Conservation (phyloP, 129 eudicot species). For the Artemisia tridentata region DNA sequence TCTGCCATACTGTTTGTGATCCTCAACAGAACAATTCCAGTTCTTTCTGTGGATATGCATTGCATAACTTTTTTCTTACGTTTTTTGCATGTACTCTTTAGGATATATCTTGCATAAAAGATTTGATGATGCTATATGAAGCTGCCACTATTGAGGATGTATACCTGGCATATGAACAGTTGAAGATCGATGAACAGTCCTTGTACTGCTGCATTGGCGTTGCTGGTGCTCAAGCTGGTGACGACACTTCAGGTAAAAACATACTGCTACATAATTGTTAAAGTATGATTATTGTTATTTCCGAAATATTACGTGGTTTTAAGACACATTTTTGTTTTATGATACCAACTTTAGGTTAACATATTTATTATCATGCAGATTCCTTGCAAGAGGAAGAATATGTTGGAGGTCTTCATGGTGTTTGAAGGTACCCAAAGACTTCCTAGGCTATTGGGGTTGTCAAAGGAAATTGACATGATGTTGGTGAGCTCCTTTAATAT, state of each 20-base stretch:
- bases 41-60: background rate
- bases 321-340: too few species aligned
- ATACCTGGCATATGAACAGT: slow-evolving; percentile 81
- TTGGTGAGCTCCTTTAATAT: too few species aligned
- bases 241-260: slow-evolving; percentile 51
- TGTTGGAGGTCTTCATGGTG: too few species aligned
- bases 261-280: background rate
- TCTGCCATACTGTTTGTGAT: background rate
- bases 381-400: too few species aligned
- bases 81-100: slow-evolving; percentile 16
- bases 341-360: too few species aligned
- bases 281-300: too few species aligned
- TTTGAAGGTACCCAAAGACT: too few species aligned
- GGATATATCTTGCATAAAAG: slow-evolving; percentile 95
- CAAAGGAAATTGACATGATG: too few species aligned
- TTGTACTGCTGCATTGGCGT: slow-evolving; percentile 89
- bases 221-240: slow-evolving; percentile 89
- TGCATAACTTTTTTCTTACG: background rate
- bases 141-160: slow-evolving; percentile 81
- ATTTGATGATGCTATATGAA: slow-evolving; percentile 71
- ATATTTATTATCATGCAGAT: too few species aligned
- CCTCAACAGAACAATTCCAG: background rate
- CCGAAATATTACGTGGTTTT: too few species aligned
- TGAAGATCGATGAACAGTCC: slow-evolving; percentile 77
- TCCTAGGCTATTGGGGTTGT: too few species aligned